Percentiles rank a stretch among this genome's conserved stretches.
phyloP scores from a whole-genome alignment of 2,329 filamentous ascomycete species.

The Didymella glomerata region DNA sequence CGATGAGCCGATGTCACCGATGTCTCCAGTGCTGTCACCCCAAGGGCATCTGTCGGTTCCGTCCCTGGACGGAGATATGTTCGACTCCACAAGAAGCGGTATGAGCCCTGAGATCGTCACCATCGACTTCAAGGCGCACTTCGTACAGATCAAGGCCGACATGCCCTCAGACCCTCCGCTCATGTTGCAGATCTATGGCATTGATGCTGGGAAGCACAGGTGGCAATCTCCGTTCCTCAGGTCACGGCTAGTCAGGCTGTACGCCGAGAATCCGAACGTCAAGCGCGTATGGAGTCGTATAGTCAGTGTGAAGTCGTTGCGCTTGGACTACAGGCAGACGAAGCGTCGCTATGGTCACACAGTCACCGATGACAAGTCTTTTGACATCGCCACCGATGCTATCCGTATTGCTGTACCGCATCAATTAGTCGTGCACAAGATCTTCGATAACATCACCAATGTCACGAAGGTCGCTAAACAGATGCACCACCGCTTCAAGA shows the following conservation, averaged over 20 bases:
- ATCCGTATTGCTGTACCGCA: slow-evolving; percentile 89
- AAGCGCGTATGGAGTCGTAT: slow-evolving; percentile 85
- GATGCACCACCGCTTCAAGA: slow-evolving; percentile 90
- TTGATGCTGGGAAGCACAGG: slow-evolving; percentile 84
- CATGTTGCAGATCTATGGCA: slow-evolving; percentile 85
- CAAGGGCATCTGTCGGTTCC: slow-evolving; percentile 44
- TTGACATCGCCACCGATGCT: slow-evolving; percentile 85
- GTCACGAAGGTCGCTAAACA: slow-evolving; percentile 86
- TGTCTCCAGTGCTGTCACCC: slow-evolving; percentile 25
- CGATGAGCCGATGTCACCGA: slow-evolving; percentile 24
- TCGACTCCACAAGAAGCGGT: slow-evolving; percentile 36
- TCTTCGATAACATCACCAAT: slow-evolving; percentile 94
- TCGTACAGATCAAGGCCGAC: slow-evolving; percentile 87
- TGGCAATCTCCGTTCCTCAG: slow-evolving; percentile 86
- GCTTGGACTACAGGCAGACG: slow-evolving; percentile 81
- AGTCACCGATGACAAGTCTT: slow-evolving; percentile 76
- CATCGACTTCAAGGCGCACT: slow-evolving; percentile 79
- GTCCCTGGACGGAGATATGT: slow-evolving; percentile 41
- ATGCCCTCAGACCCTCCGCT: slow-evolving; percentile 90
- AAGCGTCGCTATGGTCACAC: slow-evolving; percentile 71
- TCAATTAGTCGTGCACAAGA: slow-evolving; percentile 85
- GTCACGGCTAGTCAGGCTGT: slow-evolving; percentile 81
- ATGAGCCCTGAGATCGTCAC: slow-evolving; percentile 72
- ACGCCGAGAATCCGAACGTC: slow-evolving; percentile 86
- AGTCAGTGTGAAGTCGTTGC: slow-evolving; percentile 80